Evolutionary conservation across 2,329 filamentous ascomycete species (phyloP).

Genomic region (Xylariaceae sp.): DNA sequence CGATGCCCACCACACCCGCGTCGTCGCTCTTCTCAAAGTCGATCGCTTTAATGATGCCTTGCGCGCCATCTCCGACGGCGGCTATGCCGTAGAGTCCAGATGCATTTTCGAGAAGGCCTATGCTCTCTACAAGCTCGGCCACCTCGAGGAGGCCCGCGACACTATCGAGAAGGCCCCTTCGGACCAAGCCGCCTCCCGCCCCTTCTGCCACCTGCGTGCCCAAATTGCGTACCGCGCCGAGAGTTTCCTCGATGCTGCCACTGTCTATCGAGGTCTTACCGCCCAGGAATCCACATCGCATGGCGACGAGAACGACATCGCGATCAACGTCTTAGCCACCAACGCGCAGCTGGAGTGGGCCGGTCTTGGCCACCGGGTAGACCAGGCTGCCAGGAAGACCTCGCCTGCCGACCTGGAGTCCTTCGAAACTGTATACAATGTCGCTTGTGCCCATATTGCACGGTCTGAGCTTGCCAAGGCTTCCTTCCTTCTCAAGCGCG

Average conservation of each 20-base stretch:
- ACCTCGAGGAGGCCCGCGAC: constrained; percentile 57
- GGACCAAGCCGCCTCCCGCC: constrained; percentile 27
- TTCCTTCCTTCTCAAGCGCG: constrained; percentile 61
- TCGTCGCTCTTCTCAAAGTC: constrained; percentile 72
- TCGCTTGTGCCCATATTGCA: constrained; percentile 67
- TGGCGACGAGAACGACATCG: constrained; percentile 67
- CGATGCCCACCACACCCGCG: constrained; percentile 62
- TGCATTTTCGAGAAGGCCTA: constrained; percentile 70
- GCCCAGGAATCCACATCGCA: constrained; percentile 38
- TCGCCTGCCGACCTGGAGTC: constrained; percentile 60
- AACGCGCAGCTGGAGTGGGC: constrained; percentile 70
- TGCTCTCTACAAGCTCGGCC: constrained; percentile 75
- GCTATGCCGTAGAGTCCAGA: constrained; percentile 52
- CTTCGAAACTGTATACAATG: constrained; percentile 79
- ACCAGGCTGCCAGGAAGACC: constrained; percentile 50
- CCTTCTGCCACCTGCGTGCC: constrained; percentile 52
- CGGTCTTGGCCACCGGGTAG: constrained; percentile 47
- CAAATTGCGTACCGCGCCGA: constrained; percentile 70
- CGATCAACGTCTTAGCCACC: constrained; percentile 68
- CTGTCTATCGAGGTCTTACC: constrained; percentile 57
- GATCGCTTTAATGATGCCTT: constrained; percentile 77
- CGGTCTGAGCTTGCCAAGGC: constrained; percentile 61
- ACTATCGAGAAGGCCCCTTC: constrained; percentile 34
- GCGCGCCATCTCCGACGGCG: constrained; percentile 59
- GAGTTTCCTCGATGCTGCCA: constrained; percentile 61